Conservation (phyloP, 1,284 basidiomycete species). For the Exobasidium cylindrosporum region DNA sequence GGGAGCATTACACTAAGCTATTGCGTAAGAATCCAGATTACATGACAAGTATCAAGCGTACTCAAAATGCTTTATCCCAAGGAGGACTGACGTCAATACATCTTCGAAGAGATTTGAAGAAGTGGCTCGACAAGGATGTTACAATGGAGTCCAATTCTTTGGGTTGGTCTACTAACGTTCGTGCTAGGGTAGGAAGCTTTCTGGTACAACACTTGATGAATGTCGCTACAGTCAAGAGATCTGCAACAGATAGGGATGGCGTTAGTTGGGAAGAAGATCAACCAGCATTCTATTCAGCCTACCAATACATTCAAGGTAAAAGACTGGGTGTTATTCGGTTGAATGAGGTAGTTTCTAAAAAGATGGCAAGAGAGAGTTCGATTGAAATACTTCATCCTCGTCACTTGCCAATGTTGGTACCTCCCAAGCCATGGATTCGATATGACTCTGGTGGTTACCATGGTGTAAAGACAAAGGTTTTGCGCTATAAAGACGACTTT, state of each 20-base stretch:
- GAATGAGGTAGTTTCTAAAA: slow-evolving; percentile 75
- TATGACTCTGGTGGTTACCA: slow-evolving; percentile 82
- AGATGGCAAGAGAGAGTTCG: slow-evolving; percentile 74
- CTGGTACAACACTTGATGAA: slow-evolving; percentile 81
- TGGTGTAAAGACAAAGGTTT: slow-evolving; percentile 56
- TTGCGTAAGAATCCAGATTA: slow-evolving; percentile 37
- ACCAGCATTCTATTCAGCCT: slow-evolving; percentile 85
- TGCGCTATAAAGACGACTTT: slow-evolving; percentile 87
- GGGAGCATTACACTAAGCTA: slow-evolving; percentile 58
- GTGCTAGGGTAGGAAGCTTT: slow-evolving; percentile 77
- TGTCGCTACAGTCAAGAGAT: slow-evolving; percentile 73
- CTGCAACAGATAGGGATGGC: slow-evolving; percentile 45
- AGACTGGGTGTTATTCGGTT: slow-evolving; percentile 87
- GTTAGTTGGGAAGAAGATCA: slow-evolving; percentile 66
- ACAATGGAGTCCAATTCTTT: slow-evolving; percentile 56
- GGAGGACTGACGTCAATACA: background rate
- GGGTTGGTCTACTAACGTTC: slow-evolving; percentile 68
- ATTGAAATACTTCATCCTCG: slow-evolving; percentile 82
- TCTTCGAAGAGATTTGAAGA: background rate
- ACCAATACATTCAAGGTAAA: slow-evolving; percentile 87
- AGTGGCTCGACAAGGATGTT: background rate
- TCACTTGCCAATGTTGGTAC: slow-evolving; percentile 91
- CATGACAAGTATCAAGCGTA: slow-evolving; percentile 27
- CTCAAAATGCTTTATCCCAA: slow-evolving; percentile 28
- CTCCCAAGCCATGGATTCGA: slow-evolving; percentile 80